Evolutionary conservation across 805 yeast species (phyloP).

Genomic region (Ogataea paradorogensis): DNA sequence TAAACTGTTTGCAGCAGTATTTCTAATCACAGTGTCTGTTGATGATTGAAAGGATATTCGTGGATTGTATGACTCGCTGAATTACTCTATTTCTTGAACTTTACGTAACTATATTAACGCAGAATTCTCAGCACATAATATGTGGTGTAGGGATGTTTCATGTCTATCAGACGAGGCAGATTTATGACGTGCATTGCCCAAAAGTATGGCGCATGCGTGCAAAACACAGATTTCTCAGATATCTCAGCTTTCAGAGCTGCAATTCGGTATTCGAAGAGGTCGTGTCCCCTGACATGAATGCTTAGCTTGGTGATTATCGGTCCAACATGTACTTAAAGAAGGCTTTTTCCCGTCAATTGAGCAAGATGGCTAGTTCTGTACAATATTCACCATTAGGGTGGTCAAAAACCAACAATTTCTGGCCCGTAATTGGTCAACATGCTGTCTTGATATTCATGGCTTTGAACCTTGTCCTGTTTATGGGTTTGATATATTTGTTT

Average conservation of each 20-base stretch:
- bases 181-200: no score
- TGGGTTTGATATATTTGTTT: neutral
- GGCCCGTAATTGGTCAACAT: neutral
- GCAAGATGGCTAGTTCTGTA: neutral
- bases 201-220: no score
- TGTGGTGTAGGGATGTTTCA: neutral
- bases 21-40: neutral
- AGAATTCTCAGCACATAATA: no score
- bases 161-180: neutral
- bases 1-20: neutral
- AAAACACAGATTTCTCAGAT: no score
- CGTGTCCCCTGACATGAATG: slow-evolving; percentile 1
- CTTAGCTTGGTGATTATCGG: slow-evolving; percentile 1
- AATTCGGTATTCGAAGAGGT: slow-evolving; percentile 1
- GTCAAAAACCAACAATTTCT: neutral
- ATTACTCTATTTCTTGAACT: neutral
- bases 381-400: neutral
- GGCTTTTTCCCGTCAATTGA: neutral
- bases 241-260: slow-evolving; percentile 2
- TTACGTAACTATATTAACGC: neutral
- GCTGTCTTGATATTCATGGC: slow-evolving; percentile 2
- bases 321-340: neutral
- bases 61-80: neutral
- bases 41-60: neutral
- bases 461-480: slow-evolving; percentile 1